Base-by-base conservation (phyloP, 2,329 filamentous ascomycete species). In the Ascochyta rabiei region DNA sequence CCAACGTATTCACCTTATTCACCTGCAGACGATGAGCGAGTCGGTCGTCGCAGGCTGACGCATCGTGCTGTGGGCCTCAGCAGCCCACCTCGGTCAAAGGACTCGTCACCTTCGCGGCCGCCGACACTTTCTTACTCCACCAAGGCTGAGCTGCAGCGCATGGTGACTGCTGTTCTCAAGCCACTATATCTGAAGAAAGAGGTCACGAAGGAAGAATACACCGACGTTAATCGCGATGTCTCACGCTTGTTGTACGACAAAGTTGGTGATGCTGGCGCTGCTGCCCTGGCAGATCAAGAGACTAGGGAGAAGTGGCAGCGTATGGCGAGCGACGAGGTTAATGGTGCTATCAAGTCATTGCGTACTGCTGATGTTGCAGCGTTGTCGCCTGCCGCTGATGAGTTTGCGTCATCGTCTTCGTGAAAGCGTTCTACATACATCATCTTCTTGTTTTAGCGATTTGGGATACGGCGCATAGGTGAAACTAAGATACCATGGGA, bases 201-300 rank as follows among this genome's bases (percentile, higher is more conserved):
- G 59, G 83, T 98, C 58, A 91, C 88, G 16, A 90, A 92, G 63
- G 90, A 96, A 56, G 89, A 97, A 75, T 99, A 96, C 74, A 93
- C 91, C 2, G 86, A 86, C 52, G 96, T 98, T 76, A 98, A 98
- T 72, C 88, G 92, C 59, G 88, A 89, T 56, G 87, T 98, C 30
- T 97, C 91, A 37, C 88, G 91, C 53, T 90, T 89, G 77, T 80
- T 99, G 54, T 99, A 99, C 76, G 91, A 87, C 28, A 79, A 80
- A 41, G 82, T 86, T 23, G 81, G 81, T 5, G 80, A 80, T 55
- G 70, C 70, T 54, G 71, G 72, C 16, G 76, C 81, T 33, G 73
- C 75, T 46, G 77, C 75, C 19, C 81, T 95, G 26, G 70, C 76
- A 4, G 84, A 89, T 66, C 82, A 88, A 19, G 84, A 86, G 24